A percentile compares a stretch with the other conserved stretches of the same genome.
These are phyloP conservation scores for Dillenia suffruticosa DNA, from an alignment of 164 flowering plant genomes.

Conservation along the genomic window DNA sequence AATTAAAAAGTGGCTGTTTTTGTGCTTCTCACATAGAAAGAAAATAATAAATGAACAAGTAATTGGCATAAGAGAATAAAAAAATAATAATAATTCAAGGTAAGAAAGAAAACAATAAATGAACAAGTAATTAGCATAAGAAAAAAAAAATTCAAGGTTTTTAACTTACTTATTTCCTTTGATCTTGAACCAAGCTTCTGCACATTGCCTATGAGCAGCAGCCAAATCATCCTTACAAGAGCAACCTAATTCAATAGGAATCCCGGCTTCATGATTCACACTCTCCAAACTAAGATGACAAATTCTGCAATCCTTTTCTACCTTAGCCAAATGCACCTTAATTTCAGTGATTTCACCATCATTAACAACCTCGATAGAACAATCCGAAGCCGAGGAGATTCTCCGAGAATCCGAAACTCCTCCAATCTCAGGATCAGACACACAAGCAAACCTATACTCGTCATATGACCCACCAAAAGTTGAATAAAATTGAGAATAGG, in stretches of 20 bases:
- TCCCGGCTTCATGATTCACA: constrained; percentile 49
- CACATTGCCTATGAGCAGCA: constrained; percentile 85
- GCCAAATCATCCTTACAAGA: constrained; percentile 89
- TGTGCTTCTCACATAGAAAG: background rate
- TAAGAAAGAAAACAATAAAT: background rate
- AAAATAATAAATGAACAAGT: background rate
- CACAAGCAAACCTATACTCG: constrained; percentile 45
- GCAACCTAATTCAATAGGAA: constrained; percentile 82
- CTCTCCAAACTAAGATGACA: constrained; percentile 79
- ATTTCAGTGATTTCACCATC: constrained; percentile 32
- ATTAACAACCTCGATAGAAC: constrained; percentile 37
- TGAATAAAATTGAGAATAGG: constrained; percentile 51
- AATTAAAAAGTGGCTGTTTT: too few relatives aligned
- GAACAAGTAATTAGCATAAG: background rate
- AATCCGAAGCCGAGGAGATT: constrained; percentile 47
- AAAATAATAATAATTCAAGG: background rate
- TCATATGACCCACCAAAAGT: constrained; percentile 57
- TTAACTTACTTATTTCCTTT: constrained; percentile 80
- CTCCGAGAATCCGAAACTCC: constrained; percentile 30
- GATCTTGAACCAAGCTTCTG: constrained; percentile 94
- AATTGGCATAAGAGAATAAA: background rate
- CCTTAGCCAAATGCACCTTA: constrained; percentile 49
- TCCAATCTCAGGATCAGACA: constrained; percentile 38
- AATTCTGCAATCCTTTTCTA: constrained; percentile 81
- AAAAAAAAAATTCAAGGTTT: background rate